Conservation (phyloP, 2,329 filamentous ascomycete species). For the Botryotinia convoluta region DNA sequence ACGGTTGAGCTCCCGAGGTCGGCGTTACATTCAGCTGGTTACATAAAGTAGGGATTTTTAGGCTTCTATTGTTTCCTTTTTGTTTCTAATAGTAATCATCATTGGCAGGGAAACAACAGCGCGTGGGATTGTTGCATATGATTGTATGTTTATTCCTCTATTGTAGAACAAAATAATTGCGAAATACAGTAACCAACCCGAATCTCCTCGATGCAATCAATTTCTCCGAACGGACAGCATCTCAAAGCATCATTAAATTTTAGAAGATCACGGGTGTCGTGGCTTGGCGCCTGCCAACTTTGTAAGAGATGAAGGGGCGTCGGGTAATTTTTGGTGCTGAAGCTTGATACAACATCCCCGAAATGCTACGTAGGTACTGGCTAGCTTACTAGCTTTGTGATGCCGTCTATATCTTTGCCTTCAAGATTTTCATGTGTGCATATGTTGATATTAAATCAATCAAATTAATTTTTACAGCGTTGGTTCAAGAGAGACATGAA, state of each 20-base stretch:
- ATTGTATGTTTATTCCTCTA: not conserved
- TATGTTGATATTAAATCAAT: not conserved
- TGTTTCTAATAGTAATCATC: not conserved
- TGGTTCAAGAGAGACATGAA: not conserved
- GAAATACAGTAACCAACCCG: not conserved
- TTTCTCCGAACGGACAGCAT: constrained; percentile 8
- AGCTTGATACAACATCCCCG: constrained; percentile 12
- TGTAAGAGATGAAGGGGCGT: constrained; percentile 14
- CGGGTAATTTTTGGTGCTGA: constrained; percentile 12
- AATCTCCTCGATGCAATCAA: constrained; percentile 7
- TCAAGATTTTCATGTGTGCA: constrained; percentile 1
- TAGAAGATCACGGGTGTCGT: not conserved
- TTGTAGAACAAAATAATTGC: not conserved
- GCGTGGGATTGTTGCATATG: not conserved
- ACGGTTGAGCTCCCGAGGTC: constrained; percentile 9
- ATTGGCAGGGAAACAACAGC: constrained; percentile 13
- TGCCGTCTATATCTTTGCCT: not conserved
- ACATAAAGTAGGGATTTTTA: not conserved
- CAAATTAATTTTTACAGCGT: constrained; percentile 6
- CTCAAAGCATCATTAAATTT: not conserved
- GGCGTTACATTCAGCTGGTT: constrained; percentile 7
- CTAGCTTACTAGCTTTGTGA: not conserved
- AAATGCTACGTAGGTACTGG: constrained; percentile 3
- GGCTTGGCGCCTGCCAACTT: constrained; percentile 13
- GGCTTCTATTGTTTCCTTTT: constrained; percentile 13